Evolutionary conservation across 495 filamentous ascomycete species (phyloP), one percentile per base, ranked within the genome.

Genomic region (Podospora bellae-mahoneyi): DNA sequence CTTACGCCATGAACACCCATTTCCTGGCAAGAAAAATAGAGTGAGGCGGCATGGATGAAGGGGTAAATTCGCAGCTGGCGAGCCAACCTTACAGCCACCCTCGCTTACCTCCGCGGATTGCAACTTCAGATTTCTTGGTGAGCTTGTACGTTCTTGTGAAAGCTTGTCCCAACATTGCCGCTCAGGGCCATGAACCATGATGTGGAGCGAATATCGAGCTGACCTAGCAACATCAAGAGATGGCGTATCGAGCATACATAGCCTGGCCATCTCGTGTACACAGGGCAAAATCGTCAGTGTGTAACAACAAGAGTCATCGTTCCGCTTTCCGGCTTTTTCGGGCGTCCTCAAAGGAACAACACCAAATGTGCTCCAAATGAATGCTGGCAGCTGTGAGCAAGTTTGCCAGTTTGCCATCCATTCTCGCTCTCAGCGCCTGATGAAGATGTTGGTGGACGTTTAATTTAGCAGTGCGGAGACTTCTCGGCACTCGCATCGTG

Each of bases 11-110:
- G 62, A 58, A 54, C 39, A 63, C 48, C 34, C 65, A 66, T 44
- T 63, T 39, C 28, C 54, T 61, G 59, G 72, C 63, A 48, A 64
- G 60, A 60, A 65, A 64, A 77, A 75, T 74, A 64, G 62, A 64
- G 23, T 55, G 55, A n/a, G 64, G 65, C 70, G 69, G 73, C 64
- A 66, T 75, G 75, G 67, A 74, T 69, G 71, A 69, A 70, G 72
- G 75, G 73, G 60, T 75, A 77, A 77, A 77, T 73, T 64, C 66
- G 66, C 26, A 27, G 64, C 67, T 68, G 71, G 69, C 64, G 26
- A 65, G 64, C 67, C 27, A 48, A 53, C 60, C 30, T 26, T 39
- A 34, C 61, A 53, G 61, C 30, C 32, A 30, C 61, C 30, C 7
- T 27, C 60, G 55, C 55, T 58, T 58, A 26, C n/a, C 55, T 26